Evolutionary conservation across 2,329 filamentous ascomycete species (phyloP).

Genomic region (Pseudogymnoascus sp.): DNA sequence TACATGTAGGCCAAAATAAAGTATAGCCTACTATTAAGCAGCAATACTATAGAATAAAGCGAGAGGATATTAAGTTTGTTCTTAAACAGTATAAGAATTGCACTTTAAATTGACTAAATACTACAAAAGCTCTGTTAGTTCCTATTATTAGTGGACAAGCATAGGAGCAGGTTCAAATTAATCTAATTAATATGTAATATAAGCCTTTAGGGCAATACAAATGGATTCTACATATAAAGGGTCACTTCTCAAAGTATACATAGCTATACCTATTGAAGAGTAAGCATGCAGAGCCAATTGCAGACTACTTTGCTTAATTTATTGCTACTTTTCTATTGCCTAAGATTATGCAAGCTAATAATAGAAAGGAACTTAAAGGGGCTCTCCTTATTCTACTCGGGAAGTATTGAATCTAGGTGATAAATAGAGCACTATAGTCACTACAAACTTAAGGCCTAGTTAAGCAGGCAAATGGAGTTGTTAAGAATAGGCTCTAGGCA

Average conservation of each 20-base stretch:
- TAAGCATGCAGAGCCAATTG: conserved; percentile 2
- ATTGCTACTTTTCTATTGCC: neutral
- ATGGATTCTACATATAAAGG: conserved; percentile 17
- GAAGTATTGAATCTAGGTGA: conserved; percentile 14
- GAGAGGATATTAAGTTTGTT: too few relatives aligned
- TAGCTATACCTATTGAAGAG: conserved; percentile 13
- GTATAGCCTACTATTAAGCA: neutral
- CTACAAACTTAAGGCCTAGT: neutral
- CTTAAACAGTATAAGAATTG: too few relatives aligned
- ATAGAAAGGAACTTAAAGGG: neutral
- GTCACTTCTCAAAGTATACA: conserved; percentile 19
- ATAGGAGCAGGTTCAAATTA: neutral
- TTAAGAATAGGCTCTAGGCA: conserved; percentile 13
- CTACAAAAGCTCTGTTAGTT: neutral
- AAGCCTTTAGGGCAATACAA: conserved; percentile 14
- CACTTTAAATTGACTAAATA: neutral
- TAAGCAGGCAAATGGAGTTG: neutral
- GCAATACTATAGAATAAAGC: neutral
- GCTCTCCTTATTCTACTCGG: conserved; percentile 11
- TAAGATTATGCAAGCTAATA: neutral
- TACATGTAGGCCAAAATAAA: neutral
- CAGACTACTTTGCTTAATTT: neutral
- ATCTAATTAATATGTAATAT: conserved; percentile 12
- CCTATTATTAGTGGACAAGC: neutral
- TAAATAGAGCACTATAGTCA: conserved; percentile 14